Evolutionary conservation across 78 protist species (phyloP).

Genomic region (Dictyostelium firmibasis): DNA sequence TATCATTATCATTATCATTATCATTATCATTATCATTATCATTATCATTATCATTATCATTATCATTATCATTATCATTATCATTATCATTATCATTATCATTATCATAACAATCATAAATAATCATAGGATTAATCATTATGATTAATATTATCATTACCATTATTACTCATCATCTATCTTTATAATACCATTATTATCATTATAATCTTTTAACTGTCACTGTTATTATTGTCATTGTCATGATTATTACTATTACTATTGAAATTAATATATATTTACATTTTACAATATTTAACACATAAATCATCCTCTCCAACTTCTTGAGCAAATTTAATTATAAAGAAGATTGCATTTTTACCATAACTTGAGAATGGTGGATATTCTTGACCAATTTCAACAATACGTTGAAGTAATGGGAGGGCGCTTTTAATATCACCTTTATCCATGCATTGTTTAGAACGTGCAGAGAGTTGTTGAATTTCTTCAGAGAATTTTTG

Average conservation of each 20-base stretch:
- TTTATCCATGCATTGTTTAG: background rate
- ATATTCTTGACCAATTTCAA: background rate
- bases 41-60: too few species aligned
- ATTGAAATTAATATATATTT: background rate
- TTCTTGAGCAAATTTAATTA: background rate
- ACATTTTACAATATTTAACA: background rate
- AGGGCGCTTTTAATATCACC: background rate
- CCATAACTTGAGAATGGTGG: background rate
- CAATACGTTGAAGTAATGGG: background rate
- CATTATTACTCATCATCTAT: too few species aligned
- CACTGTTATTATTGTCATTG: too few species aligned
- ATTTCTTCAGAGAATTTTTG: background rate
- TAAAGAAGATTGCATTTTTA: background rate
- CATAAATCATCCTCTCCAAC: background rate
- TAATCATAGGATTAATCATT: too few species aligned
- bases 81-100: too few species aligned
- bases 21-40: too few species aligned
- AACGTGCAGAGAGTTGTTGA: background rate
- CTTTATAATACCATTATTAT: too few species aligned
- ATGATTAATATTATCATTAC: too few species aligned
- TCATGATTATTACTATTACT: too few species aligned
- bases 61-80: too few species aligned
- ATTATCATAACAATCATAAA: too few species aligned
- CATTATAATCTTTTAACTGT: too few species aligned
- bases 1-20: background rate